phyloP scores from a whole-genome alignment of 2,329 filamentous ascomycete species.

The Paecilomyces variotii region DNA sequence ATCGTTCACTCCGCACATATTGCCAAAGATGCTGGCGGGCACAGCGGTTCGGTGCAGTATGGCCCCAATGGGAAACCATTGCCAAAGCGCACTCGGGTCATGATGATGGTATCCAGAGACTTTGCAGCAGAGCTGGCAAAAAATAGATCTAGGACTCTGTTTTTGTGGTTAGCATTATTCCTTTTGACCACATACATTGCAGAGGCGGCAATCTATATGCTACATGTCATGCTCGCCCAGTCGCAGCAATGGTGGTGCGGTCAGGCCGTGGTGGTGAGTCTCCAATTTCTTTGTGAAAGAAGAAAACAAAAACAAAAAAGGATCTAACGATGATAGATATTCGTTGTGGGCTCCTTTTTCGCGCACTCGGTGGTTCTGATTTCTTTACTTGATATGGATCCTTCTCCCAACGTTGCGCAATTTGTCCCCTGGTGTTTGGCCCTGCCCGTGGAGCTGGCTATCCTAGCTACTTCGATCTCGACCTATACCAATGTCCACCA shows the following conservation, averaged over 20 bases:
- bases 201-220: slow-evolving; percentile 64
- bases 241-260: slow-evolving; percentile 74
- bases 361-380: slow-evolving; percentile 79
- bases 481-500: slow-evolving; percentile 62
- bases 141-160: slow-evolving; percentile 55
- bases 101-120: slow-evolving; percentile 41
- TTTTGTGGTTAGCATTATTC: slow-evolving; percentile 69
- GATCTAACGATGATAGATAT: slow-evolving; percentile 52
- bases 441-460: slow-evolving; percentile 62
- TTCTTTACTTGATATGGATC: slow-evolving; percentile 73
- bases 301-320: too few relatives aligned
- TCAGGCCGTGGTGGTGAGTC: slow-evolving; percentile 63
- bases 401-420: slow-evolving; percentile 73
- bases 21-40: slow-evolving; percentile 40
- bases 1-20: slow-evolving; percentile 52
- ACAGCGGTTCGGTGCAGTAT: slow-evolving; percentile 44
- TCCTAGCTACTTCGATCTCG: slow-evolving; percentile 61
- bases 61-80: slow-evolving; percentile 88
- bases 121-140: slow-evolving; percentile 48
- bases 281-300: neutral
- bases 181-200: slow-evolving; percentile 69
- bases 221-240: slow-evolving; percentile 61
- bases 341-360: slow-evolving; percentile 76
- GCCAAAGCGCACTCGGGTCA: slow-evolving; percentile 54
- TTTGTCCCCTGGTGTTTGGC: slow-evolving; percentile 70